Evolutionary conservation across 805 yeast genomes (phyloP), one percentile per base, ranked within the genome.

Genomic region (Phaffomyces opuntiae): DNA sequence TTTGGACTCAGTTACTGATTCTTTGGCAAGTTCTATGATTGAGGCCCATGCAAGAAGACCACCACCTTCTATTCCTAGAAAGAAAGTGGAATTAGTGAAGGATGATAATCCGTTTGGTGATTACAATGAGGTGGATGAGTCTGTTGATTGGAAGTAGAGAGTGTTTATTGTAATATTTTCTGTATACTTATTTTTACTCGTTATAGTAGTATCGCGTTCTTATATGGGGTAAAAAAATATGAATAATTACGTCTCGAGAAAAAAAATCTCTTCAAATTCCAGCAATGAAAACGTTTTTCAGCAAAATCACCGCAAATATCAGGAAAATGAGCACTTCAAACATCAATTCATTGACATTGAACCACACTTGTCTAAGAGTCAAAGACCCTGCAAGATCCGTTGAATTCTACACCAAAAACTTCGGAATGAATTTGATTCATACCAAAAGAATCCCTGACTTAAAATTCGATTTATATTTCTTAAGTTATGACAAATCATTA

Each of bases 301-400:
- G 9, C 2, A 11, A 12, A 11, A n/a, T 32, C 14, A n/a, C 16
- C n/a, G 4, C 8, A 32, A 32, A 32, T 32, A 21, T 8, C 17
- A 33, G 21, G 16, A 27, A 9, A n/a, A 27, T 27, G 19, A 11
- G 14, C 13, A 29, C 31, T 9, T 29, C 31, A 29, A 29, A 25
- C 24, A 38, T 34, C 8, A 38, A 34, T 17, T 51, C 71, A 1
- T 46, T 68, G 25, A 64, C 58, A 35, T 45, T 74, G 36, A 87
- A 86, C 69, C 88, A 82, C 61, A 80, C 89, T 7, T 79, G 89
- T 67, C 66, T 91, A 45, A 80, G 96, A 52, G 79, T 91, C 55
- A 81, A 87, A 57, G 88, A 91, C 60, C 91, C 96, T 32, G 72
- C 77, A 58, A 74, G 69, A 17, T 78, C 95, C 14, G 67, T 87